Percentiles rank a stretch among this genome's conserved stretches.
Conservation (phyloP, 768 basidiomycete species). For the Panus rudis region DNA sequence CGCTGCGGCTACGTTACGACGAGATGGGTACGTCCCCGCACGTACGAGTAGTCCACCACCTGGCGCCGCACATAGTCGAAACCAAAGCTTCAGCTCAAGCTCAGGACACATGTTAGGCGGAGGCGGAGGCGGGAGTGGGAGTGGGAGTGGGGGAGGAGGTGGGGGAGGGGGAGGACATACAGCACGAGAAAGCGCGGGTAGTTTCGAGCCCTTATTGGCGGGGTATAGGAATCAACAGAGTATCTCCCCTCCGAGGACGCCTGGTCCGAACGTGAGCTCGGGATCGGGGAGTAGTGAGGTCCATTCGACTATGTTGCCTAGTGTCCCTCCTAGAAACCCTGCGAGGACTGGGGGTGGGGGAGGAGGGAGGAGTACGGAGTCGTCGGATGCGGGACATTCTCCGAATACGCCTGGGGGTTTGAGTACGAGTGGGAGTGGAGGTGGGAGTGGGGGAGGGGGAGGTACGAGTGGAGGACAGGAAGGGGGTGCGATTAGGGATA, state of each 20-base stretch:
- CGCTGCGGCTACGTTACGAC: conserved; percentile 7
- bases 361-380: too few relatives aligned
- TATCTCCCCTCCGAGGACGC: conserved; percentile 12
- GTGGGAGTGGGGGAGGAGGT: too few relatives aligned
- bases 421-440: neutral
- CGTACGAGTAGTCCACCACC: conserved; percentile 43
- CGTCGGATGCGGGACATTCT: too few relatives aligned
- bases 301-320: conserved; percentile 4
- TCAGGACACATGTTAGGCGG: conserved; percentile 18
- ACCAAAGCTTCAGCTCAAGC: conserved; percentile 20
- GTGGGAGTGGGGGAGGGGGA: conserved; percentile 3
- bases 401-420: too few relatives aligned
- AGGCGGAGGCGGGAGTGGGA: too few relatives aligned
- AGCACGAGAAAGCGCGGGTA: conserved; percentile 45
- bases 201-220: conserved; percentile 55
- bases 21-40: conserved; percentile 38
- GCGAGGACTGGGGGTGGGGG: too few relatives aligned
- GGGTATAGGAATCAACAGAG: conserved; percentile 10
- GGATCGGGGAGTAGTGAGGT: conserved; percentile 4
- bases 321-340: conserved; percentile 16
- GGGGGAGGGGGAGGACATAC: conserved; percentile 31
- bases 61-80: conserved; percentile 14
- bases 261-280: conserved; percentile 11
- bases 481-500: conserved; percentile 5
- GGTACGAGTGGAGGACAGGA: conserved; percentile 3